Conservation (phyloP, 2,329 filamentous ascomycete species). For the Fusarium multiceps region DNA sequence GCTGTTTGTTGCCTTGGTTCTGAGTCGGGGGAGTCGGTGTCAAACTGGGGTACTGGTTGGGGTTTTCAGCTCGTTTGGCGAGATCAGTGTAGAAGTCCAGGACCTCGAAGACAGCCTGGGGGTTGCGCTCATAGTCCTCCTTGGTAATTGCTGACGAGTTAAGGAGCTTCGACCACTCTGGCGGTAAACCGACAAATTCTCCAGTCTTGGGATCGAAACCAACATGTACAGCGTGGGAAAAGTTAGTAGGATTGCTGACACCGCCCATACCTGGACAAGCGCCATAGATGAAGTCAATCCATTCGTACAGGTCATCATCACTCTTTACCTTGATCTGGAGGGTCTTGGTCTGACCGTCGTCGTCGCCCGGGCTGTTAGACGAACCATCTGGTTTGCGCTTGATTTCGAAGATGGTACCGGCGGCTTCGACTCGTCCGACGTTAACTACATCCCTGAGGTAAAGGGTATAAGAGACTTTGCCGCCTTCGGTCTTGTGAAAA, state of each 20-base stretch:
- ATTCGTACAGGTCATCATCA: constrained; percentile 97
- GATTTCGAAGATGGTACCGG: constrained; percentile 94
- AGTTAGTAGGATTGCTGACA: constrained; percentile 98
- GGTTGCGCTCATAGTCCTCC: constrained; percentile 98
- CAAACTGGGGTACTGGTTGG: constrained; percentile 73
- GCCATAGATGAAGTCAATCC: constrained; percentile 98
- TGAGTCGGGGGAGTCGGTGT: constrained; percentile 73
- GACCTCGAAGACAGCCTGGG: constrained; percentile 84
- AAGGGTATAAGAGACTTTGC: constrained; percentile 88
- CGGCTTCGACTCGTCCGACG: constrained; percentile 90
- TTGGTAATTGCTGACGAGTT: constrained; percentile 98
- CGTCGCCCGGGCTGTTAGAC: constrained; percentile 78
- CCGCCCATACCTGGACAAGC: constrained; percentile 97
- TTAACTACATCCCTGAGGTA: constrained; percentile 88
- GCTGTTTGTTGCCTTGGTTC: constrained; percentile 70
- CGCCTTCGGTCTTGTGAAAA: constrained; percentile 91
- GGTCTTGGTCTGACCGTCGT: constrained; percentile 83
- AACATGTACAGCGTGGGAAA: constrained; percentile 95
- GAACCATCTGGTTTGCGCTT: constrained; percentile 77
- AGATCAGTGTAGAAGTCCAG: constrained; percentile 88
- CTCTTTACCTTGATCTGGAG: constrained; percentile 94
- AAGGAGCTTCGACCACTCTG: constrained; percentile 96
- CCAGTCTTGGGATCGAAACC: constrained; percentile 96
- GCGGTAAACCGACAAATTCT: constrained; percentile 91
- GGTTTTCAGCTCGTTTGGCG: constrained; percentile 78